Evolutionary conservation across 2,329 filamentous ascomycete genomes (phyloP).

Genomic region (Ophiocordyceps australis): DNA sequence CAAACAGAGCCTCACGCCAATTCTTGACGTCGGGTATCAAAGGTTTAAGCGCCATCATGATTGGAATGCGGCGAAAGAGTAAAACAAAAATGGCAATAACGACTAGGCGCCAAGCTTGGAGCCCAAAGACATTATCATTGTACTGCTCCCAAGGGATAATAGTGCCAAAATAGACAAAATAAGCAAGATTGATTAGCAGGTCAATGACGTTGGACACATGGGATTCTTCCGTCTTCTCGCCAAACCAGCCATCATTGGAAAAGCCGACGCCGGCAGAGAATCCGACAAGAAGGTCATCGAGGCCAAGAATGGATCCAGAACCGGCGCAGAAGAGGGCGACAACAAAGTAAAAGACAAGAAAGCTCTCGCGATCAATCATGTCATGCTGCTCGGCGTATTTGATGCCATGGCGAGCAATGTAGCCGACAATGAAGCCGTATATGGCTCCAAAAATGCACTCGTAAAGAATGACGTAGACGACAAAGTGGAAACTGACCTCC

Average conservation of each 20-base stretch:
- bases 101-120: constrained; percentile 78
- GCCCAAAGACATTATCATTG: constrained; percentile 56
- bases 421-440: constrained; percentile 76
- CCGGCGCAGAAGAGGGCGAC: constrained; percentile 90
- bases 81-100: constrained; percentile 88
- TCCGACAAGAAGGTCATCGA: constrained; percentile 87
- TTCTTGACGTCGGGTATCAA: constrained; percentile 94
- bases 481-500: constrained; percentile 66
- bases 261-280: constrained; percentile 96
- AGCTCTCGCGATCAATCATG: constrained; percentile 88
- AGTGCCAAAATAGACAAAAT: constrained; percentile 94
- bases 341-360: constrained; percentile 96
- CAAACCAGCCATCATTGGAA: constrained; percentile 98
- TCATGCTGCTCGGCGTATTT: constrained; percentile 70
- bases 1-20: constrained; percentile 92
- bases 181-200: constrained; percentile 86
- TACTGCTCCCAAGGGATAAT: constrained; percentile 94
- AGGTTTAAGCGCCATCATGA: constrained; percentile 84
- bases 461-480: constrained; percentile 80
- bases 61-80: constrained; percentile 85
- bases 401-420: constrained; percentile 79
- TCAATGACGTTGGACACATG: constrained; percentile 99
- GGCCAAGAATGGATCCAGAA: constrained; percentile 73
- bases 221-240: constrained; percentile 93
- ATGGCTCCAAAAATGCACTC: constrained; percentile 88